phyloP scores from a whole-genome alignment of 768 basidiomycete species.

The Xerocomus brunneocitrinus region DNA sequence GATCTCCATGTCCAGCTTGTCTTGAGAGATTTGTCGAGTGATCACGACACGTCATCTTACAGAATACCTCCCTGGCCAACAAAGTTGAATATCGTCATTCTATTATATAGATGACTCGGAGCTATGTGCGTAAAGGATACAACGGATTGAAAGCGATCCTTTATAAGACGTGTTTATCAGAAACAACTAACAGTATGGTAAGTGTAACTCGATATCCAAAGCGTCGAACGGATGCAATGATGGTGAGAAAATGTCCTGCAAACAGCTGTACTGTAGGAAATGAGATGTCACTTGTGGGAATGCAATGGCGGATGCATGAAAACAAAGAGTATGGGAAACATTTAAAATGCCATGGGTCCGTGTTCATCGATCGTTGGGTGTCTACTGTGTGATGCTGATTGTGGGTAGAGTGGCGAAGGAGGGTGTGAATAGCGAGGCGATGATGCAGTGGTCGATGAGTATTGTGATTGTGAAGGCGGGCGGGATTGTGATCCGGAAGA shows the following conservation, averaged over 20 bases:
- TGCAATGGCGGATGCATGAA: slow-evolving; percentile 5
- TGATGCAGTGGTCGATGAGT: slow-evolving; percentile 26
- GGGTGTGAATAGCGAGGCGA: slow-evolving; percentile 30
- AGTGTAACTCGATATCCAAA: not conserved
- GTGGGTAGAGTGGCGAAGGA: slow-evolving; percentile 28
- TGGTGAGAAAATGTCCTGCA: not conserved
- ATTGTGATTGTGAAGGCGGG: slow-evolving; percentile 29
- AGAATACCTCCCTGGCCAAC: too few relatives aligned
- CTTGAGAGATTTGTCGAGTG: too few relatives aligned
- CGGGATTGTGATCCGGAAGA: slow-evolving; percentile 29
- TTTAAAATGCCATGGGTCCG: slow-evolving; percentile 14
- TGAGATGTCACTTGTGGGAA: slow-evolving; percentile 5
- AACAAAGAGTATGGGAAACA: not conserved
- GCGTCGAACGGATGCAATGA: slow-evolving; percentile 3
- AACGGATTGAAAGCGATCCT: not conserved
- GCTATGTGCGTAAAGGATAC: not conserved
- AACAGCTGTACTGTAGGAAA: slow-evolving; percentile 2
- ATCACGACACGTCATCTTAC: too few relatives aligned
- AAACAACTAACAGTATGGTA: slow-evolving; percentile 1
- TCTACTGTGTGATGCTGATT: slow-evolving; percentile 27
- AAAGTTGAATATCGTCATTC: too few relatives aligned
- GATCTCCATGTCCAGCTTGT: too few relatives aligned
- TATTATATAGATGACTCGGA: too few relatives aligned
- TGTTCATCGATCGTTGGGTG: slow-evolving; percentile 32
- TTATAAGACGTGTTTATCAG: not conserved